Percentiles rank a stretch among this genome's conserved stretches.
Evolutionary conservation across 2,329 filamentous ascomycete species (phyloP).

Genomic region (Botrytis aclada): DNA sequence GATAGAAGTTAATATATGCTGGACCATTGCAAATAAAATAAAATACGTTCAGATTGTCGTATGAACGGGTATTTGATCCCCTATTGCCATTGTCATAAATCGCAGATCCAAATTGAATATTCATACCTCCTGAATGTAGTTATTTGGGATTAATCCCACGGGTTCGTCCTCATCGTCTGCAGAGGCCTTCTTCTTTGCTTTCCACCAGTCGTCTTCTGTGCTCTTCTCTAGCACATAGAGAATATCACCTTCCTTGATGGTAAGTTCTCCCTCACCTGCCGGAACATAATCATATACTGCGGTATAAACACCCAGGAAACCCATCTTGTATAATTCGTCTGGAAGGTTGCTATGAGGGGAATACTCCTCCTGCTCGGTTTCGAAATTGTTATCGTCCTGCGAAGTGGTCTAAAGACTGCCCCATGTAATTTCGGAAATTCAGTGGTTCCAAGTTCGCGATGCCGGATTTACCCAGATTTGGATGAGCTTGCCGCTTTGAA

Average conservation of each 20-base stretch:
- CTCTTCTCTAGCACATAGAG: conserved; percentile 78
- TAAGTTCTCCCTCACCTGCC: conserved; percentile 80
- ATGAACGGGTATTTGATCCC: neutral
- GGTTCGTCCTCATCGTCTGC: conserved; percentile 41
- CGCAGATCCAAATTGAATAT: conserved; percentile 3
- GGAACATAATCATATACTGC: conserved; percentile 92
- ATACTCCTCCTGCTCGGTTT: conserved; percentile 24
- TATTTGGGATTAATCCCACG: conserved; percentile 68
- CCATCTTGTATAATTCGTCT: conserved; percentile 55
- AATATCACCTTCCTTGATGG: conserved; percentile 80
- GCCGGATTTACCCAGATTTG: conserved; percentile 18
- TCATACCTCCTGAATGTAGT: conserved; percentile 89
- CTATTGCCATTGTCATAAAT: neutral
- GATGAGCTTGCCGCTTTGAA: conserved; percentile 6
- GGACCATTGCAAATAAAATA: neutral
- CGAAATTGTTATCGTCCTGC: conserved; percentile 30
- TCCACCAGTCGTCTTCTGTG: conserved; percentile 81
- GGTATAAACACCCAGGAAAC: conserved; percentile 86
- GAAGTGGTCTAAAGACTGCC: conserved; percentile 26
- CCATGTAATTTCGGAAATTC: conserved; percentile 33
- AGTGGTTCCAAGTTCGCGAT: conserved; percentile 21
- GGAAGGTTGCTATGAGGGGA: conserved; percentile 20
- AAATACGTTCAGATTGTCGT: neutral
- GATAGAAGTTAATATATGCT: conserved; percentile 22
- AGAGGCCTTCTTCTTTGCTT: conserved; percentile 42